These are phyloP conservation scores for Candida boleticola DNA, from an alignment of 805 yeast species.

Conservation along the genomic window DNA sequence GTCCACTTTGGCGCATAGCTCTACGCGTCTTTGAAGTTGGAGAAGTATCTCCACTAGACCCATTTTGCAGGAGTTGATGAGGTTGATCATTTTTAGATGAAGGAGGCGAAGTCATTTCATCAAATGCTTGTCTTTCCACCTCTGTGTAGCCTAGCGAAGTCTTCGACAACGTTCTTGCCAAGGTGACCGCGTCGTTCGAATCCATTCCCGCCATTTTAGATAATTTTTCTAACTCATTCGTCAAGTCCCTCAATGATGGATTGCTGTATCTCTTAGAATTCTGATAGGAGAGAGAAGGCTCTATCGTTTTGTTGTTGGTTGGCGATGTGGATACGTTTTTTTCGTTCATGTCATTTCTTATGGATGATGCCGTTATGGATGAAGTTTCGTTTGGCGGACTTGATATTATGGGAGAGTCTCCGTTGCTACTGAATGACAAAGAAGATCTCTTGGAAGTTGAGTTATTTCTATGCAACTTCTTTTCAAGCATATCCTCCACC, in stretches of 20 bases:
- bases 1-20: no score
- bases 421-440: slow-evolving; percentile 12
- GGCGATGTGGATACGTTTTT: slow-evolving; percentile 1
- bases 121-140: slow-evolving; percentile 44
- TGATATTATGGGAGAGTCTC: not conserved
- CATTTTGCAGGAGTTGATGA: slow-evolving; percentile 1
- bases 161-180: slow-evolving; percentile 77
- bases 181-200: slow-evolving; percentile 76
- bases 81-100: slow-evolving; percentile 9
- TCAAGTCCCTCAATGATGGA: slow-evolving; percentile 69
- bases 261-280: slow-evolving; percentile 29
- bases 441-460: slow-evolving; percentile 25
- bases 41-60: not conserved
- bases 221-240: slow-evolving; percentile 71
- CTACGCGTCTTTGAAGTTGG: not conserved
- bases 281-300: slow-evolving; percentile 2
- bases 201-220: slow-evolving; percentile 77
- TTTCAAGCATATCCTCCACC: slow-evolving; percentile 50
- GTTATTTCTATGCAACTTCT: slow-evolving; percentile 26
- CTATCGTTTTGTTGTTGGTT: not conserved
- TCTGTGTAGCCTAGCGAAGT: slow-evolving; percentile 61
- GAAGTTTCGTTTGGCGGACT: not conserved
- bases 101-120: slow-evolving; percentile 27
- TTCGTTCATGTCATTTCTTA: slow-evolving; percentile 4
- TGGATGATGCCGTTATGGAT: not conserved